Evolutionary conservation across 495 filamentous ascomycete genomes (phyloP), one percentile per base, ranked within the genome.

Genomic region (Aspergillus haitiensis): DNA sequence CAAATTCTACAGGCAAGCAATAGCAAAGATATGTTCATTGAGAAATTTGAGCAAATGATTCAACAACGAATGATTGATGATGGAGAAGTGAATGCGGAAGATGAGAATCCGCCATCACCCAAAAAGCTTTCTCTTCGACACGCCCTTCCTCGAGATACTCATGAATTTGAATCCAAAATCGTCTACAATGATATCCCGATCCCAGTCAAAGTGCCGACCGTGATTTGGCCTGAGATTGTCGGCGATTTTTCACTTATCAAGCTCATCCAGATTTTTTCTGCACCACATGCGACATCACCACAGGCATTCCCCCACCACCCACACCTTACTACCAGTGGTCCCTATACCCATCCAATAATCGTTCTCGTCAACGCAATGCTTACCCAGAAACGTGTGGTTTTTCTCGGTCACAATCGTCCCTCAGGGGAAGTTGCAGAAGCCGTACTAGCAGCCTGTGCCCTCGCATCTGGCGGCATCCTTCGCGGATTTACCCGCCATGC

Each of bases 241-340:
- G 95, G 95, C 55, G 93, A 98, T 72, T 99, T 99, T 70, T 96
- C 92, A 37, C 80, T 99, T 44, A 90, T 99, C 74, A 97, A 97
- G 70, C 85, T 99, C 8, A 95, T 99, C 63, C 91, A 96, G 63
- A 95, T 87, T 37, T 99, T 97, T 66, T 88, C 92, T 13, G 84
- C 84, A 11, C 83, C 89, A 3, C 92, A 97, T 74, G 71, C 86
- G 40, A 86, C 89, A 56, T 82, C 86, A 7, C 89, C 92, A n/a
- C 90, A 94, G 64, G 84, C 91, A 11, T 98, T 98, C 71, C 78
- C 88, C 7, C 81, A 89, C 35, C 94, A 99, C 70, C 82, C 93
- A 2, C 94, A 99, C 73, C 82, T 99, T 31, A 99, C 94, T 3
- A 98, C 94, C 4, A 89, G 86, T 70, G 94, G 94, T 6, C 81